Base-by-base conservation (phyloP, 768 basidiomycete species). In the Clitopilus hobsonii region DNA sequence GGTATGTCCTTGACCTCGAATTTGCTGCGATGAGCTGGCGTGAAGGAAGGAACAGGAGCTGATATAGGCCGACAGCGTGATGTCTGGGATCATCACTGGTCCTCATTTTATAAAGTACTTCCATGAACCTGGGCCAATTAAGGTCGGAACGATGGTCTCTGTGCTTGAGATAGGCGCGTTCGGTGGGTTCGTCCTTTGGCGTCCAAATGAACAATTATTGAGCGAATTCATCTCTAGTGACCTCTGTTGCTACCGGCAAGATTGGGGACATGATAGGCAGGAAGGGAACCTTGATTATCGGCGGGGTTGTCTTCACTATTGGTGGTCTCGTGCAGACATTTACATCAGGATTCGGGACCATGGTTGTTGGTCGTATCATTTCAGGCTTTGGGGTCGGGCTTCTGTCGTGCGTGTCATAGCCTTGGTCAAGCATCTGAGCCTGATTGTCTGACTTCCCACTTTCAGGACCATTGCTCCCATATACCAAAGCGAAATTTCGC, bases 341-440 rank as follows among this genome's bases (percentile, higher is more conserved):
- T 63, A 88, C 92, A 7, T 72, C 75, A 14, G 91, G 93, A 5
- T 95, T 87, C 67, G 76, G 74, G 67, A 72, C 78, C 52, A 96
- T 98, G 92, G 78, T 94, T 20, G 51, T 93, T 4, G 94, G 94
- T 8, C 77, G 94, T 20, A 72, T 96, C 36, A 72, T 92, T 54
- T 88, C 86, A 57, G 94, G 94, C 8, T 91, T 89, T 64, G 94
- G 94, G 14, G 94, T 97, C 14, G 94, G 94, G 6, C 76, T 96
- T 57, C 71, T 96, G 53, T 91, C 89, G 89, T 93, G 65, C 63
- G 88, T 79, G 7, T 16, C 22, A n/a, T 18, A 27, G 20, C 51
- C 20, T 26, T 49, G 13, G 25, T 50, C 52, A 8, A 7, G 25
- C 22, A 22, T 13, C 18, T 24, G 1, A 24, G 22, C 6, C 11